phyloP scores from a whole-genome alignment of 352 stramenopile genomes.

The Vaucheria bursata region DNA sequence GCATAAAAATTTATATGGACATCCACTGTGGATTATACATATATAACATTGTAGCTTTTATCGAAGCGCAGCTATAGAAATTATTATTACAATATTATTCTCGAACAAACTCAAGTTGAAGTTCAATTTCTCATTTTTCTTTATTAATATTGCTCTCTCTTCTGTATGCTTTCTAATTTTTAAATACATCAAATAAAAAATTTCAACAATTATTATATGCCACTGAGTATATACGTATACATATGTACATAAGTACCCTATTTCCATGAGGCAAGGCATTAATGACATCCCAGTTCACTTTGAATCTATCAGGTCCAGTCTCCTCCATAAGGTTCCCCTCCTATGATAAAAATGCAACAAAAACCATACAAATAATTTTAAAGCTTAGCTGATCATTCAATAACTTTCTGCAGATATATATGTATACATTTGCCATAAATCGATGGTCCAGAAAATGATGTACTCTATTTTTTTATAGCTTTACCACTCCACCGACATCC shows the following conservation, averaged over 20 bases:
- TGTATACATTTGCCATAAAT: background rate
- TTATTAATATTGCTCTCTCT: no score
- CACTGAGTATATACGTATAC: background rate
- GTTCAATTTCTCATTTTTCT: no score
- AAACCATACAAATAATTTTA: background rate
- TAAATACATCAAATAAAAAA: background rate
- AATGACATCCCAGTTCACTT: constrained; percentile 34
- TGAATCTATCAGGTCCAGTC: background rate
- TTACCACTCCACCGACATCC: background rate
- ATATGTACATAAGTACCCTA: constrained; percentile 9
- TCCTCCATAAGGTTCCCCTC: constrained; percentile 14
- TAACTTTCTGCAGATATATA: background rate
- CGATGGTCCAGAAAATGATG: background rate
- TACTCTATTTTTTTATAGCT: background rate
- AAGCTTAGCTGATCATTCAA: background rate
- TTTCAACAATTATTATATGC: background rate
- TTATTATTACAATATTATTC: no score
- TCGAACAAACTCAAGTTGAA: no score
- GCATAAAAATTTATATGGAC: no score
- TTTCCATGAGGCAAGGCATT: constrained; percentile 13
- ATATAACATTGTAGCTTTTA: no score
- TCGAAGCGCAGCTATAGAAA: no score
- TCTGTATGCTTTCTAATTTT: background rate
- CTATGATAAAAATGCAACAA: constrained; percentile 3
- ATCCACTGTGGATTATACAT: no score